A percentile compares a stretch with the other conserved stretches of the same genome.
Conservation (phyloP, 768 basidiomycete genomes). For the Kwoniella sp. region DNA sequence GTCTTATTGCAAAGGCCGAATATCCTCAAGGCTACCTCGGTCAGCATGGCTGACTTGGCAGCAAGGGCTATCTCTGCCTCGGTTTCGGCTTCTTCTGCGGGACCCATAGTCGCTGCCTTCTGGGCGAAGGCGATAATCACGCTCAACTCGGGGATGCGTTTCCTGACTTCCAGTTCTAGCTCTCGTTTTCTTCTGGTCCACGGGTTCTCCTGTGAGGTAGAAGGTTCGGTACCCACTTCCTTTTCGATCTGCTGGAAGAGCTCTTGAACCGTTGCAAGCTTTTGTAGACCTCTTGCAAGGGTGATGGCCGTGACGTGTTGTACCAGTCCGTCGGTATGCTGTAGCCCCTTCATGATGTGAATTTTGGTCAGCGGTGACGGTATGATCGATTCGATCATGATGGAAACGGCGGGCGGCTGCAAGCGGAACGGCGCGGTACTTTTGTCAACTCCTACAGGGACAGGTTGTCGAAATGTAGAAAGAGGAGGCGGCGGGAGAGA, state of each 20-base stretch:
- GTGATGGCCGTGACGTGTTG: slow-evolving; percentile 79
- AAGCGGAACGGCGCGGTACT: slow-evolving; percentile 53
- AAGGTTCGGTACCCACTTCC: slow-evolving; percentile 62
- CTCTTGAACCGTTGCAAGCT: slow-evolving; percentile 60
- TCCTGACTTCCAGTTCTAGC: slow-evolving; percentile 68
- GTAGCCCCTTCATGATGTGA: slow-evolving; percentile 76
- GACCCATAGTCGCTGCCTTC: slow-evolving; percentile 50
- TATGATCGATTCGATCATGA: slow-evolving; percentile 71
- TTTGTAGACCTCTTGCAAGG: slow-evolving; percentile 68
- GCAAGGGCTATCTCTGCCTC: slow-evolving; percentile 49
- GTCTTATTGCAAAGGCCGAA: slow-evolving; percentile 80
- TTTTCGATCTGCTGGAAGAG: slow-evolving; percentile 56
- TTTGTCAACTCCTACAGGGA: slow-evolving; percentile 14
- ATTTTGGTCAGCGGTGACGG: slow-evolving; percentile 67
- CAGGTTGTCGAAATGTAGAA: slow-evolving; percentile 58
- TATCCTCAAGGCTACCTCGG: slow-evolving; percentile 73
- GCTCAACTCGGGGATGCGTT: slow-evolving; percentile 77
- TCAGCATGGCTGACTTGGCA: slow-evolving; percentile 55
- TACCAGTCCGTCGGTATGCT: slow-evolving; percentile 67
- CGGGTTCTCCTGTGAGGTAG: slow-evolving; percentile 55
- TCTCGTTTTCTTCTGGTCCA: slow-evolving; percentile 68
- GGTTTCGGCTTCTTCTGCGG: slow-evolving; percentile 51
- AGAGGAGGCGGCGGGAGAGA: slow-evolving; percentile 66
- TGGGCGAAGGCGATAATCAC: slow-evolving; percentile 80
- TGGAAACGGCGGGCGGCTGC: slow-evolving; percentile 66